Percentiles rank a stretch among this genome's conserved stretches.
Conservation (phyloP, 768 basidiomycete genomes). For the Hygrophorus russula region DNA sequence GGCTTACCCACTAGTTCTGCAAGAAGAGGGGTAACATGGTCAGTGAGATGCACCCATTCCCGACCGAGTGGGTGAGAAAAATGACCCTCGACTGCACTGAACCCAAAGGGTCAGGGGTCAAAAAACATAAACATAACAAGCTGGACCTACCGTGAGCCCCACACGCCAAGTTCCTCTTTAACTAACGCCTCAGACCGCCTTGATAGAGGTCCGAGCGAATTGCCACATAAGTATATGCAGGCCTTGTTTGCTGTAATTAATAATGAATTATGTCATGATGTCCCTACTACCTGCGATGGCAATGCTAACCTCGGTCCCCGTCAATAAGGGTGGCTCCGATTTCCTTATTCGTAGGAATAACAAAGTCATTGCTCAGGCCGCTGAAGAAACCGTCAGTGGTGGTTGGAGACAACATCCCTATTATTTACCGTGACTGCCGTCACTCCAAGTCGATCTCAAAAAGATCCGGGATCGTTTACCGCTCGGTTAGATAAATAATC, state of each 20-base stretch:
- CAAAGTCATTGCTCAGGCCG: conserved; percentile 42
- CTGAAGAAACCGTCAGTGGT: conserved; percentile 16
- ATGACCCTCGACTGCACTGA: conserved; percentile 80
- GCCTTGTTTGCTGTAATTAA: conserved; percentile 22
- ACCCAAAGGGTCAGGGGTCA: conserved; percentile 3
- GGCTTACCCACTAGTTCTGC: conserved; percentile 73
- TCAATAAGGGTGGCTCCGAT: conserved; percentile 29
- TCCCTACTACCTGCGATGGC: conserved; percentile 1
- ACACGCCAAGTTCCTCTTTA: conserved; percentile 73
- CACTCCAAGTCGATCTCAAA: too few relatives aligned
- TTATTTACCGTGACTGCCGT: not conserved
- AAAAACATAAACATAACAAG: not conserved
- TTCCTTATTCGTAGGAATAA: conserved; percentile 42
- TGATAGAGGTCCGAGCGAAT: conserved; percentile 81
- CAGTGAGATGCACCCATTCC: conserved; percentile 74
- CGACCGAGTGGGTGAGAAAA: conserved; percentile 79
- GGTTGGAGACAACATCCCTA: conserved; percentile 4
- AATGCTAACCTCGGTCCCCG: conserved; percentile 25
- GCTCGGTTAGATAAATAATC: not conserved
- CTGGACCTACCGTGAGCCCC: conserved; percentile 54
- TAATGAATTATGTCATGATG: conserved; percentile 7
- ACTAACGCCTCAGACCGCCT: conserved; percentile 64
- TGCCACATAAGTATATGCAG: conserved; percentile 88
- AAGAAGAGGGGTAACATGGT: conserved; percentile 60
- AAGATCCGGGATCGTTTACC: not conserved